A percentile compares a stretch with the other conserved stretches of the same genome.
Conservation (phyloP, 2,329 filamentous ascomycete genomes). For the Berkeleyomyces basicola region DNA sequence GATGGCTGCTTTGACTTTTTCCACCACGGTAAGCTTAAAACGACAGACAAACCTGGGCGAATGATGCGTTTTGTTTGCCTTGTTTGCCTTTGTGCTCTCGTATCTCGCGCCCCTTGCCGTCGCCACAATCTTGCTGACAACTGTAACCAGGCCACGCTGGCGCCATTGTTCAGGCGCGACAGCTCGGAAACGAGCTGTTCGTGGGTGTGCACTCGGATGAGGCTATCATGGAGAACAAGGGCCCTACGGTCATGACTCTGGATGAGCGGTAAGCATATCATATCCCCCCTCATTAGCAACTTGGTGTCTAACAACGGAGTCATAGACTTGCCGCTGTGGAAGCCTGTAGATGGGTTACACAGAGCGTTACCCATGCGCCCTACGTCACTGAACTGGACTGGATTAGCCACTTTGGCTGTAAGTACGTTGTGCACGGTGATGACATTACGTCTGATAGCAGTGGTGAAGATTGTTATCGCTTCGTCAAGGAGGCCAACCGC, state of each 20-base stretch:
- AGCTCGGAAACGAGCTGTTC: slow-evolving; percentile 72
- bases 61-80: not conserved
- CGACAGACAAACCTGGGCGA: not conserved
- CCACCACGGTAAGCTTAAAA: slow-evolving; percentile 58
- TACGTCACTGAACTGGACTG: slow-evolving; percentile 89
- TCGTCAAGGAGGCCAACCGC: slow-evolving; percentile 80
- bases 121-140: not conserved
- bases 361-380: slow-evolving; percentile 67
- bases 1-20: slow-evolving; percentile 99
- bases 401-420: slow-evolving; percentile 90
- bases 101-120: not conserved
- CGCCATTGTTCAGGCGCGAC: slow-evolving; percentile 88
- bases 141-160: slow-evolving; percentile 65
- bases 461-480: slow-evolving; percentile 93
- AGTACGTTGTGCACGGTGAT: slow-evolving; percentile 90
- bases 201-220: slow-evolving; percentile 94
- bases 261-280: slow-evolving; percentile 49
- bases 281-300: slow-evolving; percentile 7
- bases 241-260: slow-evolving; percentile 90
- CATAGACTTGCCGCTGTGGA: slow-evolving; percentile 70
- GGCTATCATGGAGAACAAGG: slow-evolving; percentile 90
- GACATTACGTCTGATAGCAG: slow-evolving; percentile 91
- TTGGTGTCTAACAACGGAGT: not conserved
- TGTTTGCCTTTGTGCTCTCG: too few relatives aligned
- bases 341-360: slow-evolving; percentile 87